These are phyloP conservation scores for Daldinia sp. DNA, from an alignment of 2,329 filamentous ascomycete species.

Conservation along the genomic window DNA sequence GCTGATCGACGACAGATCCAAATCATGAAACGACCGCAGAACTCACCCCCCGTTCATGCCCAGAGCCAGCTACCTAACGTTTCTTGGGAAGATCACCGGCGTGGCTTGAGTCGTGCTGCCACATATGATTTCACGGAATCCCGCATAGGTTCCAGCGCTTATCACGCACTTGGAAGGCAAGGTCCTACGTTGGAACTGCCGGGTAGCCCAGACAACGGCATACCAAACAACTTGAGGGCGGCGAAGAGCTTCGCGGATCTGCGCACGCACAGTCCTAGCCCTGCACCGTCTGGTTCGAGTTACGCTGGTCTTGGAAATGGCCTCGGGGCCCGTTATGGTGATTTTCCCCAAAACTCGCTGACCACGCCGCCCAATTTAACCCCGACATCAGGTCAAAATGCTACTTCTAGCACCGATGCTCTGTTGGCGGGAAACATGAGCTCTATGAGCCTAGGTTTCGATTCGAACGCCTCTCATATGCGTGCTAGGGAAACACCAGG, in stretches of 20 bases:
- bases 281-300: conserved; percentile 87
- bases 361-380: conserved; percentile 48
- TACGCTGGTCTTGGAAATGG: conserved; percentile 65
- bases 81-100: conserved; percentile 78
- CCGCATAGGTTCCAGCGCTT: conserved; percentile 70
- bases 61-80: conserved; percentile 66
- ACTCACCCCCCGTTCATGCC: conserved; percentile 62
- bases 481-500: conserved; percentile 61
- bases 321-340: conserved; percentile 51
- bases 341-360: conserved; percentile 46
- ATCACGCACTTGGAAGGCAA: conserved; percentile 80
- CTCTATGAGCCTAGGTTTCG: conserved; percentile 61
- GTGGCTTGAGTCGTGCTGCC: conserved; percentile 89
- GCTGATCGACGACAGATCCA: conserved; percentile 90
- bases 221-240: conserved; percentile 83
- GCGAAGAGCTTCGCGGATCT: conserved; percentile 98
- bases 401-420: conserved; percentile 46
- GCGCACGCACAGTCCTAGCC: conserved; percentile 93
- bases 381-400: conserved; percentile 47
- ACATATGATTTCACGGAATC: conserved; percentile 94
- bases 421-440: conserved; percentile 47
- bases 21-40: conserved; percentile 75
- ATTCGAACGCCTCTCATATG: conserved; percentile 51
- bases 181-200: conserved; percentile 86
- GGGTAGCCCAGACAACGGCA: conserved; percentile 74